A percentile compares a stretch with the other conserved stretches of the same genome.
Conservation (phyloP, 225 moss, liverwort and hornwort species). For the Bryoerythrophyllum caledonicum region DNA sequence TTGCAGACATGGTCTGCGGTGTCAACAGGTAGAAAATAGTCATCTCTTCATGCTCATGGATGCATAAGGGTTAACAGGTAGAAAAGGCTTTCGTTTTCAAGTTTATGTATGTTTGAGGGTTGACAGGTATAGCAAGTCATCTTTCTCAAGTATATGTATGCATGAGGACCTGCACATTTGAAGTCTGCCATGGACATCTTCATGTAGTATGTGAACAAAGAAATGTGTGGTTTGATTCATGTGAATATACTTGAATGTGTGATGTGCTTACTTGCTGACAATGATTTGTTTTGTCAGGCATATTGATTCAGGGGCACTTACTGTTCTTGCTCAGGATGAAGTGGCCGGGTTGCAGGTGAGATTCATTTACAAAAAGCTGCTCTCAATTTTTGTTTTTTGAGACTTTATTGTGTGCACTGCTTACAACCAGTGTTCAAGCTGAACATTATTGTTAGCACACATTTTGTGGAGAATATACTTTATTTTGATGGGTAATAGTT, state of each 20-base stretch:
- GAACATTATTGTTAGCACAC: no score
- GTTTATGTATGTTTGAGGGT: neutral
- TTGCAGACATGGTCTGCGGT: slow-evolving; percentile 49
- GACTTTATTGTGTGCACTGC: neutral
- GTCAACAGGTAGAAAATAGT: slow-evolving; percentile 44
- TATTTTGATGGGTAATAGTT: no score
- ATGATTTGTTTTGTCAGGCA: slow-evolving; percentile 37
- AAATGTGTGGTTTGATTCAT: neutral
- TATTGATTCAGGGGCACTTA: slow-evolving; percentile 61
- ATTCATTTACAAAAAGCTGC: neutral
- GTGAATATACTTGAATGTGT: neutral
- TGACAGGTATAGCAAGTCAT: slow-evolving; percentile 37
- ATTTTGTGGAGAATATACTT: no score
- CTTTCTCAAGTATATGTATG: neutral
- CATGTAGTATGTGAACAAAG: neutral
- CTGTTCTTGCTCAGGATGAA: slow-evolving; percentile 56
- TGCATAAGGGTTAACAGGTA: slow-evolving; percentile 36
- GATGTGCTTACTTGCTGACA: neutral
- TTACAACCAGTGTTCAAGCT: no score
- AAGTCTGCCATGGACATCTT: neutral
- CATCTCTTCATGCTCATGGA: neutral
- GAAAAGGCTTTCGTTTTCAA: neutral
- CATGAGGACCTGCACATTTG: neutral
- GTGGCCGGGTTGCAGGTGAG: slow-evolving; percentile 63
- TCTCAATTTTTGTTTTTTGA: no score